Conservation (phyloP, 2,329 filamentous ascomycete genomes). For the Fusarium napiforme region DNA sequence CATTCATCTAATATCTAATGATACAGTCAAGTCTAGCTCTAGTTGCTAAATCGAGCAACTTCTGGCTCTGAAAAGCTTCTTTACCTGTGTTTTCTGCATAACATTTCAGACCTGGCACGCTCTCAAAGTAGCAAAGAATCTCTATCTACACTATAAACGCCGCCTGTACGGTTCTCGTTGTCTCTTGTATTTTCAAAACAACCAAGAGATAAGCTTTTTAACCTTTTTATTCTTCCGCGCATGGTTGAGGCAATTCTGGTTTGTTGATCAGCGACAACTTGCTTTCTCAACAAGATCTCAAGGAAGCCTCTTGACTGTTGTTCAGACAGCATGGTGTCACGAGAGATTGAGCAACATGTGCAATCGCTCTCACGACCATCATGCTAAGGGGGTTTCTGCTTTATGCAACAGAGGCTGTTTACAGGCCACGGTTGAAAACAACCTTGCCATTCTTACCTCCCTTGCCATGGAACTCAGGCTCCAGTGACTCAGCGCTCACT, state of each 20-base stretch:
- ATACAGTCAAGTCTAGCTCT: conserved; percentile 22
- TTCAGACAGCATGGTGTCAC: not conserved
- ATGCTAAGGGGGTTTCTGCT: not conserved
- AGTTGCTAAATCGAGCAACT: not conserved
- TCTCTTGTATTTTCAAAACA: not conserved
- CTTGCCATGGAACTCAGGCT: conserved; percentile 85
- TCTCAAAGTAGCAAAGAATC: conserved; percentile 11
- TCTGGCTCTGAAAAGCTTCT: not conserved
- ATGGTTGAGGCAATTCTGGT: not conserved
- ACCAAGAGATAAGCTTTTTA: not conserved
- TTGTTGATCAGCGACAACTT: not conserved
- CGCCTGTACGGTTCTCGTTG: conserved; percentile 1
- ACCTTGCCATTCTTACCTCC: conserved; percentile 85
- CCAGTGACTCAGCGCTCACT: conserved; percentile 78
- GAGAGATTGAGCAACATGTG: not conserved
- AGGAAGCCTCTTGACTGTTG: not conserved
- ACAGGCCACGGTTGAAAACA: conserved; percentile 97
- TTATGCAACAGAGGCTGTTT: conserved; percentile 38
- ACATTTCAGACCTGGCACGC: conserved; percentile 8
- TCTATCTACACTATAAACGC: conserved; percentile 27
- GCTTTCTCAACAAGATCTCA: not conserved
- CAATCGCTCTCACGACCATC: not conserved
- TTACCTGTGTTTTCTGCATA: not conserved
- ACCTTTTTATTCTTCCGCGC: not conserved
- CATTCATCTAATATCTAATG: not conserved